Percentiles rank a stretch among this genome's conserved stretches.
Evolutionary conservation across 805 yeast genomes (phyloP).

Genomic region (Yarrowia sp.): DNA sequence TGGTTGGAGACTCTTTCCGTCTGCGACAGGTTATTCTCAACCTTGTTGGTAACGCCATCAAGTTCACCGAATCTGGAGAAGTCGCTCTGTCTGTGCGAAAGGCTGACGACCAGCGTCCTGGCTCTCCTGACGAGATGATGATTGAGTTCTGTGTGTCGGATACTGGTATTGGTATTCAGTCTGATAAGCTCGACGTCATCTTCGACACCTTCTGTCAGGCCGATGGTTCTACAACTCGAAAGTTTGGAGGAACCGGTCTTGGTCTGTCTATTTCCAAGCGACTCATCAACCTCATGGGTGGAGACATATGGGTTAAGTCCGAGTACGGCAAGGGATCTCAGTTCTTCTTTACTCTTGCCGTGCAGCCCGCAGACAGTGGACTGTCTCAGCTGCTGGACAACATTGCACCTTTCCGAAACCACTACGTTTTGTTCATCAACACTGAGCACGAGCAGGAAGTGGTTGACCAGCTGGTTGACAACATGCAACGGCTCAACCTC

Average conservation of each 20-base stretch:
- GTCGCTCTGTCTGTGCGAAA: constrained; percentile 78
- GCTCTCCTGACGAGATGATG: constrained; percentile 56
- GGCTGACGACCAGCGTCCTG: constrained; percentile 52
- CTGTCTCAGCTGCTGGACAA: constrained; percentile 70
- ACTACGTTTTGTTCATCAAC: constrained; percentile 72
- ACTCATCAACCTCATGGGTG: constrained; percentile 89
- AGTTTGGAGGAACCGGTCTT: constrained; percentile 91
- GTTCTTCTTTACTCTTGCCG: constrained; percentile 80
- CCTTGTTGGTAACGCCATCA: constrained; percentile 88
- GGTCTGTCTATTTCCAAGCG: constrained; percentile 89
- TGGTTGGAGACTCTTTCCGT: constrained; percentile 89
- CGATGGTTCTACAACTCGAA: constrained; percentile 90
- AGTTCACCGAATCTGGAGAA: constrained; percentile 82
- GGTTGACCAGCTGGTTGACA: constrained; percentile 58
- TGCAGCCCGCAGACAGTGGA: constrained; percentile 71
- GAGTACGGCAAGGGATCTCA: constrained; percentile 81
- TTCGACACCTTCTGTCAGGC: constrained; percentile 93
- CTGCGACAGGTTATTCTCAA: constrained; percentile 85
- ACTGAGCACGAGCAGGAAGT: constrained; percentile 64
- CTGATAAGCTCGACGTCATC: constrained; percentile 81
- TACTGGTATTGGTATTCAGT: constrained; percentile 89
- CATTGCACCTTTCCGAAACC: constrained; percentile 72
- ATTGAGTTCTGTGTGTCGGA: constrained; percentile 87
- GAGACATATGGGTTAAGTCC: constrained; percentile 90
- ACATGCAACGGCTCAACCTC: constrained; percentile 63